These are phyloP conservation scores for Phaeophleospora eucalypticola DNA, from an alignment of 2,329 filamentous ascomycete genomes.

Conservation along the genomic window DNA sequence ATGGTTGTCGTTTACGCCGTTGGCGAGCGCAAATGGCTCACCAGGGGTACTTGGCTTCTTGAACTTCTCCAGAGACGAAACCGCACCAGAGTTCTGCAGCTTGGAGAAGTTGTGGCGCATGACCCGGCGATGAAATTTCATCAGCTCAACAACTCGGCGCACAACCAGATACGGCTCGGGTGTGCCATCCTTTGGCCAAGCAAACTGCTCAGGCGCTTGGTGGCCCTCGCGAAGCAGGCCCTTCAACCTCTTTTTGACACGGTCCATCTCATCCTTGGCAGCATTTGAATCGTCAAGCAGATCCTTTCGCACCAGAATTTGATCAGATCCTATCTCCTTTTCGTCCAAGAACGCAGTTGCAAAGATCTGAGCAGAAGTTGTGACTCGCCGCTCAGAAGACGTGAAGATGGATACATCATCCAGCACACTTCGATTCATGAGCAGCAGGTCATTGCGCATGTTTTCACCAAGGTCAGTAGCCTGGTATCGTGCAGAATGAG, in stretches of 20 bases:
- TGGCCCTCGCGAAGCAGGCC: slow-evolving; percentile 86
- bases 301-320: slow-evolving; percentile 89
- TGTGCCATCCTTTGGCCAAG: slow-evolving; percentile 91
- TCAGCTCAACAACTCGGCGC: slow-evolving; percentile 84
- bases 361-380: slow-evolving; percentile 95
- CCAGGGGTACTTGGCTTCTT: slow-evolving; percentile 38
- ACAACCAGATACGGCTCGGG: slow-evolving; percentile 93
- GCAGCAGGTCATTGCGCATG: slow-evolving; percentile 88
- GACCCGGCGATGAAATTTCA: slow-evolving; percentile 94
- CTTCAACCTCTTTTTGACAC: slow-evolving; percentile 99
- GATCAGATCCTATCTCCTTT: slow-evolving; percentile 78
- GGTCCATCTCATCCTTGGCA: slow-evolving; percentile 98
- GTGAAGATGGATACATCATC: slow-evolving; percentile 94
- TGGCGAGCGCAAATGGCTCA: slow-evolving; percentile 5
- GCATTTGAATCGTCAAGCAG: slow-evolving; percentile 96
- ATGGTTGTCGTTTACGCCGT: slow-evolving; percentile 3
- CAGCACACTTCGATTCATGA: slow-evolving; percentile 88
- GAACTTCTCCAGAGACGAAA: slow-evolving; percentile 55
- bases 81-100: slow-evolving; percentile 58
- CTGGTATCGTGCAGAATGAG: slow-evolving; percentile 94
- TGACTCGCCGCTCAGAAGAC: slow-evolving; percentile 90
- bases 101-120: slow-evolving; percentile 93
- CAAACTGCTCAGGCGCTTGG: slow-evolving; percentile 88
- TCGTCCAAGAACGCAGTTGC: slow-evolving; percentile 81
- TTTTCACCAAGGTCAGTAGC: slow-evolving; percentile 91